phyloP scores from a whole-genome alignment of 2,329 filamentous ascomycete genomes.

The Fusarium verticillioides region DNA sequence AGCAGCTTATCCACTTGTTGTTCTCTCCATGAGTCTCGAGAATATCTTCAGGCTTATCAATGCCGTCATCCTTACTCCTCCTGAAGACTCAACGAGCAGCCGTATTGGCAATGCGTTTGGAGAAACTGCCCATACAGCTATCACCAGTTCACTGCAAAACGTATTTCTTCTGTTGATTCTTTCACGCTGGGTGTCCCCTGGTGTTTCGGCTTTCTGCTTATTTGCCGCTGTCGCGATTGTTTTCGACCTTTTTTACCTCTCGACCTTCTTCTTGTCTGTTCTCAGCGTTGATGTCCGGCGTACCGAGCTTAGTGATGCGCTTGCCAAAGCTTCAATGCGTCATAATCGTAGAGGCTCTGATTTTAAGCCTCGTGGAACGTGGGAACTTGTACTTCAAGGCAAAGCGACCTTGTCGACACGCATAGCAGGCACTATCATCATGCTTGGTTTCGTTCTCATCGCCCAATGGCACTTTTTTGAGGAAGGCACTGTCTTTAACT shows the following conservation, averaged over 20 bases:
- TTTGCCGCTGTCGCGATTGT: constrained; percentile 80
- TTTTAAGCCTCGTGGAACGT: constrained; percentile 50
- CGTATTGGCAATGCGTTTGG: constrained; percentile 80
- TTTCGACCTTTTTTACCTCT: constrained; percentile 81
- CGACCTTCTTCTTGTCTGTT: constrained; percentile 83
- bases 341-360: constrained; percentile 47
- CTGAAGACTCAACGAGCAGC: constrained; percentile 73
- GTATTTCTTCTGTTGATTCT: constrained; percentile 72
- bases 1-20: constrained; percentile 80
- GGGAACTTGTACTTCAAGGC: constrained; percentile 73
- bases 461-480: constrained; percentile 84
- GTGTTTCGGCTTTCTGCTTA: constrained; percentile 78
- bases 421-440: constrained; percentile 78
- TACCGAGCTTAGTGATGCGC: constrained; percentile 78
- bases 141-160: constrained; percentile 76
- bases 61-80: constrained; percentile 76
- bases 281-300: constrained; percentile 82
- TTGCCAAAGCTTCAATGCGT: constrained; percentile 66
- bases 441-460: constrained; percentile 76
- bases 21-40: constrained; percentile 80
- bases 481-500: constrained; percentile 57
- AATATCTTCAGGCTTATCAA: constrained; percentile 85
- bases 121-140: constrained; percentile 75
- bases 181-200: constrained; percentile 74
- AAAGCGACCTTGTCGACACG: constrained; percentile 75